phyloP scores from a whole-genome alignment of 495 filamentous ascomycete species.

The Podospora pseudopauciseta region DNA sequence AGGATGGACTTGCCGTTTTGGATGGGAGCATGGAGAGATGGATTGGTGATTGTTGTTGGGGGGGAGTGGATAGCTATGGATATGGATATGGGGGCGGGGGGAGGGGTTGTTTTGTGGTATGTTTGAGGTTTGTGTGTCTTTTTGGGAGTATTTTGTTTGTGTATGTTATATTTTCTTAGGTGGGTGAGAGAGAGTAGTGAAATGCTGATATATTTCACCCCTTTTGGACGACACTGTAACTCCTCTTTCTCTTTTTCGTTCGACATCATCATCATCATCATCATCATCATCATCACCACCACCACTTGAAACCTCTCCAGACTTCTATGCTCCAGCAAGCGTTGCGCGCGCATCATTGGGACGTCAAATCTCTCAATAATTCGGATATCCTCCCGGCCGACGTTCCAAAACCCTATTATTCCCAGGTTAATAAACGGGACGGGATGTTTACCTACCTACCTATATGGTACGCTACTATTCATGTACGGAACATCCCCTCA shows the following conservation, averaged over 20 bases:
- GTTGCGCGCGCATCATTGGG: slow-evolving; percentile 1
- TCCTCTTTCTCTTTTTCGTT: neutral
- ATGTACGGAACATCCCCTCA: neutral
- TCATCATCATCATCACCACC: neutral
- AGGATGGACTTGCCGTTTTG: neutral
- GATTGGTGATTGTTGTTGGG: too few species aligned
- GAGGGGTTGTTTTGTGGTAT: too few species aligned
- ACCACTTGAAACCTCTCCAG: neutral
- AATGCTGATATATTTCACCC: neutral
- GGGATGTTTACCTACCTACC: slow-evolving; percentile 8
- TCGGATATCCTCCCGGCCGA: neutral
- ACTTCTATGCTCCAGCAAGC: slow-evolving; percentile 1
- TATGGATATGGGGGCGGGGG: too few species aligned
- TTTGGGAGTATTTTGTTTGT: too few species aligned
- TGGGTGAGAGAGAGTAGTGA: neutral
- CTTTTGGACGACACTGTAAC: slow-evolving; percentile 14
- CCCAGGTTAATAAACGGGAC: neutral
- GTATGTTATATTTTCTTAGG: neutral
- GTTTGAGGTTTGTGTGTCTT: too few species aligned
- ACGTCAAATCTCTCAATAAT: neutral
- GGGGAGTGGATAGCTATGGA: too few species aligned
- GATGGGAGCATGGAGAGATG: neutral
- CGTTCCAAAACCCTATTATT: neutral
- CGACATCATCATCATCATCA: neutral
- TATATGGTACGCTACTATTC: neutral